Evolutionary conservation across 768 basidiomycete species (phyloP), one percentile per base, ranked within the genome.

Genomic region (Clathrus columnatus): DNA sequence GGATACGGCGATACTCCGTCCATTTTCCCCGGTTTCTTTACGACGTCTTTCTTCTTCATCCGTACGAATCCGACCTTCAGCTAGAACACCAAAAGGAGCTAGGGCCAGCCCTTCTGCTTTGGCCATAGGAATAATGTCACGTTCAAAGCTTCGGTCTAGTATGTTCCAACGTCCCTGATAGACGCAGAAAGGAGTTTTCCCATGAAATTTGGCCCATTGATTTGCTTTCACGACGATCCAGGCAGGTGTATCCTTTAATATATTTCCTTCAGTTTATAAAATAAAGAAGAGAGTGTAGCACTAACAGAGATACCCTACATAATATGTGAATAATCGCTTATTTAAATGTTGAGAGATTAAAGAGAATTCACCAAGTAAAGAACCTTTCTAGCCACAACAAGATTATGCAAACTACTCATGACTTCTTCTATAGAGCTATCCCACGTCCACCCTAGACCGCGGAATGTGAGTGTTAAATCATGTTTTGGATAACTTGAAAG

Each of bases 71-170:
- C 64, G 68, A 7, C 73, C 73, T 20, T 59, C 53, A 7, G 64
- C 72, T 17, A 74, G 51, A 57, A 69, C 72, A 50, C 63, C 62
- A 67, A 69, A 76, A 0, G 69, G 72, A 6, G 73, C 71, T 8
- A 74, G 58, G 2, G 71, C 69, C 63, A 73, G 62, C 5, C 52
- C 48, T 50, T 51, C 68, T 63, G 62, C 51, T 18, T 65, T 57
- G 8, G 65, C 72, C 75, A 69, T 75, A 7, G 75, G 74, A 51
- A 81, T 74, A 52, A 81, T 76, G 1, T 81, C 80, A 7, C 79
- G 70, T 63, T 82, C 79, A 45, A 80, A 69, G 24, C 74, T 73
- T 36, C 80, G 71, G 4, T 70, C 59, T 56, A 76, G 63, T 17
- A 75, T 63, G 60, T 69, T 74, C 75, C 74, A 77, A 6, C 51